Conservation (phyloP, 2,329 filamentous ascomycete genomes). For the Colletotrichum sp. region DNA sequence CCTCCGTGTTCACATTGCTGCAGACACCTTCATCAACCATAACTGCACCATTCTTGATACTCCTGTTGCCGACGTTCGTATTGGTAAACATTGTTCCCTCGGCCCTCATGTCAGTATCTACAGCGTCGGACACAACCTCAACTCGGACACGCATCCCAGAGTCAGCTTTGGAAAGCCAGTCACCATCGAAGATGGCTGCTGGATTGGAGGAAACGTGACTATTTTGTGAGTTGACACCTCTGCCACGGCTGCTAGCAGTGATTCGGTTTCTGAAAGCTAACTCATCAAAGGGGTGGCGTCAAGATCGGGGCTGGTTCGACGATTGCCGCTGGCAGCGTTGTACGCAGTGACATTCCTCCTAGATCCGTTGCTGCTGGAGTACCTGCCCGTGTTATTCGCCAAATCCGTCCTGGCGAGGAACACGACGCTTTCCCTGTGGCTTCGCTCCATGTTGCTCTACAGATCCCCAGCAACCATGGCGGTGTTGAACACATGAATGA, state of each 20-base stretch:
- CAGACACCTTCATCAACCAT: slow-evolving; percentile 36
- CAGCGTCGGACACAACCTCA: slow-evolving; percentile 30
- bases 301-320: slow-evolving; percentile 32
- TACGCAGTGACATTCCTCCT: slow-evolving; percentile 30
- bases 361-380: slow-evolving; percentile 29
- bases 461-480: neutral
- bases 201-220: slow-evolving; percentile 39
- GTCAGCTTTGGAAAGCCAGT: slow-evolving; percentile 33
- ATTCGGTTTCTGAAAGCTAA: neutral
- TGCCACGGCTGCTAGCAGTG: neutral
- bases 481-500: neutral
- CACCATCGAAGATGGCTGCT: slow-evolving; percentile 41
- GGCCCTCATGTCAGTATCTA: slow-evolving; percentile 35
- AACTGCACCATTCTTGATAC: slow-evolving; percentile 38
- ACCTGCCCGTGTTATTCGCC: slow-evolving; percentile 19
- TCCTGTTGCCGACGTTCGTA: slow-evolving; percentile 35
- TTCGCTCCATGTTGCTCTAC: neutral
- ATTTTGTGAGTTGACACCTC: slow-evolving; percentile 32
- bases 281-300: slow-evolving; percentile 19
- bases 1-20: slow-evolving; percentile 31
- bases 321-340: slow-evolving; percentile 32
- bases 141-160: slow-evolving; percentile 24
- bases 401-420: neutral
- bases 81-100: slow-evolving; percentile 34
- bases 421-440: neutral